Base-by-base conservation (phyloP, 2,329 filamentous ascomycete species). In the Aspergillus phoenicis region DNA sequence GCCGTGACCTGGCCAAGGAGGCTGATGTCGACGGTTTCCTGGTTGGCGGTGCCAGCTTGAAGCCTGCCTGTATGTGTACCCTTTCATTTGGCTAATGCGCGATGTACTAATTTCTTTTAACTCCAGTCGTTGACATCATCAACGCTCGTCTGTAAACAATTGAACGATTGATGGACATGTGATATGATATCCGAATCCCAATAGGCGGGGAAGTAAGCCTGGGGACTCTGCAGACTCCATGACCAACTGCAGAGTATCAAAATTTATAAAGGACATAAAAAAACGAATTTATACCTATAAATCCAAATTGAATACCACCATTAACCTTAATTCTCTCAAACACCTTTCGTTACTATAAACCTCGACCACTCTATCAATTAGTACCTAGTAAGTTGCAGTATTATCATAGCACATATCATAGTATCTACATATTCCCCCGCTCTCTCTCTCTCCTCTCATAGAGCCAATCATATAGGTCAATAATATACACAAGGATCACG, bases 21-120 rank as follows among this genome's bases (percentile, higher is more conserved):
- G 78, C 87, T 66, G 95, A 99, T 80, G 97, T 99, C 78, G 95
- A 99, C 80, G 95, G 95, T 62, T 98, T 98, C 89, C 86, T 98
- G 70, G 94, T 98, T 69, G 94, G 94, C 68, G 94, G 94, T 80
- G 94, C 94, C 76, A 95, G 91, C 78, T 87, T 98, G 83, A 98
- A 98, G 89, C 94, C 94, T 76, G 93, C 91, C 68, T 97, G 89
- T 92, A 82, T 85, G 89, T 52, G 26, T 24, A 17, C 39, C 47
- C 22, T 43, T 59, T 59, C 41, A 64, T 58, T 6, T 36, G 33
- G 33, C 13, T 36, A 5, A 36, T 15, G 33, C 20, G 20, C 2
- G 20, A 20, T 20, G 20, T 20, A 20, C 20, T 20, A 20, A 20
- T 20, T 20, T 20, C 20, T 20, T 20, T 20, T 20, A 20, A 20